Evolutionary conservation across 441 rosid species (phyloP), one percentile per base, ranked within the genome.

Genomic region (Erodium texanum): DNA sequence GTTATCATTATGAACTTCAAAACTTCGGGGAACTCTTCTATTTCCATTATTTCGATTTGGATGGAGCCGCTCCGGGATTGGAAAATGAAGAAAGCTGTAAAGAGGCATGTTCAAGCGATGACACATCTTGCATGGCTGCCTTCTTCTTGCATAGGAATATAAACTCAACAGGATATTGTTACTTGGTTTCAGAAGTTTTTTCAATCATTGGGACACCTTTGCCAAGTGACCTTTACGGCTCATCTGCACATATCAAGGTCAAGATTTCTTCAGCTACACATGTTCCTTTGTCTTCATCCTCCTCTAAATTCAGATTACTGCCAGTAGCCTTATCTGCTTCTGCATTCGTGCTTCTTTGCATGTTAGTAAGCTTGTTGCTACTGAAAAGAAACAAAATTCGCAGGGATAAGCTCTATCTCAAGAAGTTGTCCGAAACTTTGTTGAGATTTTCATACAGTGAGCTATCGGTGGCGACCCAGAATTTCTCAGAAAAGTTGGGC

Each of bases 401-500:
- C 45, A 38, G 11, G 45, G 45, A 38, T 38, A 38, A 38, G 45
- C 45, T 38, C 11, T 7, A 38, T 38, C 45, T 38, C 45, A 38
- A 38, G 9, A 38, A 38, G 11, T 7, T 38, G 11, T 38, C 45
- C 8, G 45, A 38, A 38, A 38, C 11, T 38, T 38, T 38, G 45
- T 10, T 38, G 45, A 74, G 78, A 48, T 81, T 73, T 56, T 68
- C 76, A 2, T 73, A 69, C 0, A 38, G 73, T 15, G 74, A 78
- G 7, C 10, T 80, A 45, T 65, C 23, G 20, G 41, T 34, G 16
- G 48, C 56, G 12, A 80, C 84, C 0, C 24, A 64, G n/a, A 68
- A 75, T 24, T 80, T 78, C 62, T 68, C 48, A 23, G 64, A 66
- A 59, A 71, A 72, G 58, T 67, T 78, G 9, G 84, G 84, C 0